A percentile compares a stretch with the other conserved stretches of the same genome.
Conservation (phyloP, 768 basidiomycete species). For the Cyathus striatus region DNA sequence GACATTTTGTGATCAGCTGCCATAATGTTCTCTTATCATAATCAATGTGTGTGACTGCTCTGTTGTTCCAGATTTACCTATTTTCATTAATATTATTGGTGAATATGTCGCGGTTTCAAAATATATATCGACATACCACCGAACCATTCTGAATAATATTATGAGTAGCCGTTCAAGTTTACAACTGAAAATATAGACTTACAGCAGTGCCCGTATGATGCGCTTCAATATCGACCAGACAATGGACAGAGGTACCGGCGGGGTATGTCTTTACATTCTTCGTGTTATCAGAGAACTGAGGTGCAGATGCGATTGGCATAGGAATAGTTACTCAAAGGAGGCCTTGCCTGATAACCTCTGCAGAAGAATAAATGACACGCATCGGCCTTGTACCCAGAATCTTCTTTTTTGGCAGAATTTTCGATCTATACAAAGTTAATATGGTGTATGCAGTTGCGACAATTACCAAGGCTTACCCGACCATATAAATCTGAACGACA, state of each 20-base stretch:
- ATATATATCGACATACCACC: constrained; percentile 16
- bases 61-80: constrained; percentile 26
- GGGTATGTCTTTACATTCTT: constrained; percentile 19
- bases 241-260: constrained; percentile 21
- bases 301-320: no score
- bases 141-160: constrained; percentile 32
- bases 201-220: constrained; percentile 30
- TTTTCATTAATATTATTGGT: no score
- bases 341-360: constrained; percentile 20
- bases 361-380: constrained; percentile 30
- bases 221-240: constrained; percentile 25
- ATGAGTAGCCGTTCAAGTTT: no score
- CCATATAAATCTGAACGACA: constrained; percentile 17
- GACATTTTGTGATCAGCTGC: no score
- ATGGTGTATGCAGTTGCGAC: not conserved
- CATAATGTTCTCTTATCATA: no score
- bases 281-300: constrained; percentile 23
- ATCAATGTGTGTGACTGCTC: no score
- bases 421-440: constrained; percentile 23
- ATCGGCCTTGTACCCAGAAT: constrained; percentile 22
- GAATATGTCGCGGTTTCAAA: no score
- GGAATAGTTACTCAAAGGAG: not conserved
- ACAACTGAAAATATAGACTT: no score
- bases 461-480: constrained; percentile 16
- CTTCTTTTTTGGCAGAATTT: constrained; percentile 20